Percentiles rank a stretch among this genome's conserved stretches.
Conservation (phyloP, 23 red algal species). For the Gracilaria gracilis region DNA sequence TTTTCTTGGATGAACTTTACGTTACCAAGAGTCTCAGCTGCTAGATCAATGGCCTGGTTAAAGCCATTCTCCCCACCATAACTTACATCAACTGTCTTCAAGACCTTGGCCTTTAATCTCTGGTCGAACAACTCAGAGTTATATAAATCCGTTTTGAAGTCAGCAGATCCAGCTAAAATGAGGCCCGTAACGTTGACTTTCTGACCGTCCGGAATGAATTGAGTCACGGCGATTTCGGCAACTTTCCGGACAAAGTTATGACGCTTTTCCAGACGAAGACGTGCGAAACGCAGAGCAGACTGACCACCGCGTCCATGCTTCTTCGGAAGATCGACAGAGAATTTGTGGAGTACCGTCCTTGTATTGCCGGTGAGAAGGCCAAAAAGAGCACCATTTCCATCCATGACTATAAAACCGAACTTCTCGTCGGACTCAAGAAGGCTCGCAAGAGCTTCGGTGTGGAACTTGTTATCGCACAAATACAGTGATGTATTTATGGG, state of each 20-base stretch:
- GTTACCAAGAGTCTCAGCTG: constrained; percentile 93
- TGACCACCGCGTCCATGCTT: constrained; percentile 99
- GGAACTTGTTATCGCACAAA: constrained; percentile 97
- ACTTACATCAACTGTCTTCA: constrained; percentile 94
- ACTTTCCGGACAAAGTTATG: constrained; percentile 97
- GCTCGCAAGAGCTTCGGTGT: constrained; percentile 88
- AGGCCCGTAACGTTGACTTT: constrained; percentile 96
- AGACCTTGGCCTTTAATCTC: constrained; percentile 91
- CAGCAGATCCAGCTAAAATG: constrained; percentile 95
- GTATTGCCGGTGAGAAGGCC: constrained; percentile 92
- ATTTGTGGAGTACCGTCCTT: constrained; percentile 89
- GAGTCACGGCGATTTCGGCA: constrained; percentile 89
- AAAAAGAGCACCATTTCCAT: constrained; percentile 95
- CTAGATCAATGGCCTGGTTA: constrained; percentile 98
- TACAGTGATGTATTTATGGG: constrained; percentile 99
- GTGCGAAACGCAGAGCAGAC: constrained; percentile 96
- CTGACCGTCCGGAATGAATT: constrained; percentile 96
- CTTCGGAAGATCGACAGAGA: constrained; percentile 96
- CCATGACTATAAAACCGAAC: constrained; percentile 99
- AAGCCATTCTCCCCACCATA: constrained; percentile 99
- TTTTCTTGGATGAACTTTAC: constrained; percentile 99
- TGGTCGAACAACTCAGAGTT: constrained; percentile 96
- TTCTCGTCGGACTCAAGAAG: constrained; percentile 97
- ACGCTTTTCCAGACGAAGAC: constrained; percentile 95
- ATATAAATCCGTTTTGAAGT: constrained; percentile 98